Evolutionary conservation across 345 rosid genomes (phyloP).

Genomic region (Brassica carinata): DNA sequence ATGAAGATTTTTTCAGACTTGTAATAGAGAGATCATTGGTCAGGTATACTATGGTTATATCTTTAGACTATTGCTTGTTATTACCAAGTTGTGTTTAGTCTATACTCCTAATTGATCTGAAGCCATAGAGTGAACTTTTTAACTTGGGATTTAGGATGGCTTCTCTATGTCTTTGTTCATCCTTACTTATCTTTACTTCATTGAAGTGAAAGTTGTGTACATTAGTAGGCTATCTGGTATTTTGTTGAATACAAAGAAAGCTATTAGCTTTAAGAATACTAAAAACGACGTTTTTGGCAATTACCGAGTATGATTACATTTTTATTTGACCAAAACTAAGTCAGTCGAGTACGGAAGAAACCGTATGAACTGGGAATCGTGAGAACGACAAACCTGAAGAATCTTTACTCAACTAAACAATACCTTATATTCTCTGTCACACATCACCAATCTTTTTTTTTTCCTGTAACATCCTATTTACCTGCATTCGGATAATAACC

Average conservation of each 20-base stretch:
- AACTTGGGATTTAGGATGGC: constrained; percentile 1
- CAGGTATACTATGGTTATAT: not conserved
- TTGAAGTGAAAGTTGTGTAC: not conserved
- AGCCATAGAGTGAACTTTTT: not conserved
- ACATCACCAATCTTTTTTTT: not conserved
- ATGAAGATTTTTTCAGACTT: not conserved
- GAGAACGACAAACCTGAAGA: not conserved
- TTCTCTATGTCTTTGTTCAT: not conserved
- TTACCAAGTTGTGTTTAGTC: constrained; percentile 15
- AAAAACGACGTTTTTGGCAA: not conserved
- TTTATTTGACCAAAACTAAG: not conserved
- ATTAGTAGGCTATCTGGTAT: not conserved
- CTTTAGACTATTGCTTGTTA: constrained; percentile 14
- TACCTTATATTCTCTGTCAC: not conserved
- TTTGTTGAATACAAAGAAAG: not conserved
- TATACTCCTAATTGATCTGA: not conserved
- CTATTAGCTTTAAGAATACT: not conserved
- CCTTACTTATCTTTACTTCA: not conserved
- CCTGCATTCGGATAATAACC: too few relatives aligned
- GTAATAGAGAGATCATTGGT: not conserved
- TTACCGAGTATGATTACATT: not conserved
- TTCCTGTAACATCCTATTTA: too few relatives aligned
- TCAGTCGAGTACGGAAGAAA: not conserved
- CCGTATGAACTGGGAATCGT: not conserved
- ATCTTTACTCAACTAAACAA: not conserved